Evolutionary conservation across 805 yeast genomes (phyloP).

Genomic region (Spathaspora arborariae): DNA sequence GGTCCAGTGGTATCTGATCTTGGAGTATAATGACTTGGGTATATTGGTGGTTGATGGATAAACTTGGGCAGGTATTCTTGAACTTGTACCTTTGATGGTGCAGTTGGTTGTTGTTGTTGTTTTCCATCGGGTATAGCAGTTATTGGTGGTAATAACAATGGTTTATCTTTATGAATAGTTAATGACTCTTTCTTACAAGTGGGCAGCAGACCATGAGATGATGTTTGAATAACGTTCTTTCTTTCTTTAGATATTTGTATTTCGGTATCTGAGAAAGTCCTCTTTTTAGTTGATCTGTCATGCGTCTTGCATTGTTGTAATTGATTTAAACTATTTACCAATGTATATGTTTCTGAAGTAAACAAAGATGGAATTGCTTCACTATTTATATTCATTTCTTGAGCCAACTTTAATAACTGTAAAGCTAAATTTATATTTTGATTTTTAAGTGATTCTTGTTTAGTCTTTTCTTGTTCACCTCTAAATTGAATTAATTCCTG

Average conservation of each 20-base stretch:
- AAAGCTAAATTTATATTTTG: slow-evolving; percentile 30
- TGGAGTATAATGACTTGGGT: neutral
- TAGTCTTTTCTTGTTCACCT: slow-evolving; percentile 41
- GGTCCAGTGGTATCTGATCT: neutral
- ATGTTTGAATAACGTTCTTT: neutral
- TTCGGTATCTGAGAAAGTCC: neutral
- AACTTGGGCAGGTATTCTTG: neutral
- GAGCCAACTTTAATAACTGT: slow-evolving; percentile 32
- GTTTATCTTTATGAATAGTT: slow-evolving; percentile 1
- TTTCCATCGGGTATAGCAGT: neutral
- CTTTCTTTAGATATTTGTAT: neutral
- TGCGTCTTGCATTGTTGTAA: neutral
- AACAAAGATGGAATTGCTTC: slow-evolving; percentile 37
- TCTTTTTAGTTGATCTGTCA: neutral
- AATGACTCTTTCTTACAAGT: slow-evolving; percentile 7
- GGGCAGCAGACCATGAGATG: slow-evolving; percentile 7
- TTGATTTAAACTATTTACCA: neutral
- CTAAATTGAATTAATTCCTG: slow-evolving; percentile 31
- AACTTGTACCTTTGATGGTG: neutral
- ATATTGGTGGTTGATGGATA: neutral
- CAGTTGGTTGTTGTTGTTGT: neutral
- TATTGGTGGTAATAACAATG: neutral
- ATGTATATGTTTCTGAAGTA: neutral
- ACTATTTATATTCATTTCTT: slow-evolving; percentile 29
- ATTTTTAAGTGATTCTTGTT: slow-evolving; percentile 31